Conservation (phyloP, 495 filamentous ascomycete species). For the Parathielavia appendiculata region DNA sequence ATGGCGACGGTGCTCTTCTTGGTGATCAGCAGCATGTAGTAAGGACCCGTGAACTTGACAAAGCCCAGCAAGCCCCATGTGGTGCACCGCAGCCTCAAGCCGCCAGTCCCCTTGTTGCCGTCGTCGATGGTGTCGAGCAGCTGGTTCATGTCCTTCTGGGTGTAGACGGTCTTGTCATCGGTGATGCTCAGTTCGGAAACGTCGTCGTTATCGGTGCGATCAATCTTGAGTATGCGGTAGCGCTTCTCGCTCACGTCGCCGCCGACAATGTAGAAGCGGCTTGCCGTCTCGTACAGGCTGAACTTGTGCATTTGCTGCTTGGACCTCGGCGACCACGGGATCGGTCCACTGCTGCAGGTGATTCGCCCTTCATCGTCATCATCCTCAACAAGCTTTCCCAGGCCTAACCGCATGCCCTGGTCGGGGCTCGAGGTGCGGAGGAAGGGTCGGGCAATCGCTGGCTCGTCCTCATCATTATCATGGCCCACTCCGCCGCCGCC, state of each 20-base stretch:
- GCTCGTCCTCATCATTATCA: slow-evolving; percentile 62
- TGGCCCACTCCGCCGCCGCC: slow-evolving; percentile 37
- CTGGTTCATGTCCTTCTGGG: slow-evolving; percentile 87
- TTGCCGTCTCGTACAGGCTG: slow-evolving; percentile 89
- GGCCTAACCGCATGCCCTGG: slow-evolving; percentile 31
- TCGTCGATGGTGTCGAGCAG: slow-evolving; percentile 91
- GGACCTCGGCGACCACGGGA: slow-evolving; percentile 38
- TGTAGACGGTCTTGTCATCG: slow-evolving; percentile 93
- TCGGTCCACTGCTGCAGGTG: slow-evolving; percentile 17
- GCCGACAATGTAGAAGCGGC: slow-evolving; percentile 88
- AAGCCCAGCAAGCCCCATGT: slow-evolving; percentile 94
- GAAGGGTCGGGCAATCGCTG: slow-evolving; percentile 58
- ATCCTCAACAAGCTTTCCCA: slow-evolving; percentile 14
- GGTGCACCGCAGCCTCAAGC: slow-evolving; percentile 81
- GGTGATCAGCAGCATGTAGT: slow-evolving; percentile 95
- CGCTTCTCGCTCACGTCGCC: slow-evolving; percentile 81
- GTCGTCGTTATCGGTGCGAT: slow-evolving; percentile 69
- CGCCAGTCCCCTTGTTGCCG: slow-evolving; percentile 87
- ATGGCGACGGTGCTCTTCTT: slow-evolving; percentile 93
- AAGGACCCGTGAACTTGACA: slow-evolving; percentile 91
- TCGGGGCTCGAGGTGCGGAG: slow-evolving; percentile 56
- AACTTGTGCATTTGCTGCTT: slow-evolving; percentile 91
- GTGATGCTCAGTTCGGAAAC: slow-evolving; percentile 69
- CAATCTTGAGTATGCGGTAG: slow-evolving; percentile 90
- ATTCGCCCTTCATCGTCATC: slow-evolving; percentile 46